Evolutionary conservation across 805 yeast species (phyloP).

Genomic region (Cyberlindnera bimundalis): DNA sequence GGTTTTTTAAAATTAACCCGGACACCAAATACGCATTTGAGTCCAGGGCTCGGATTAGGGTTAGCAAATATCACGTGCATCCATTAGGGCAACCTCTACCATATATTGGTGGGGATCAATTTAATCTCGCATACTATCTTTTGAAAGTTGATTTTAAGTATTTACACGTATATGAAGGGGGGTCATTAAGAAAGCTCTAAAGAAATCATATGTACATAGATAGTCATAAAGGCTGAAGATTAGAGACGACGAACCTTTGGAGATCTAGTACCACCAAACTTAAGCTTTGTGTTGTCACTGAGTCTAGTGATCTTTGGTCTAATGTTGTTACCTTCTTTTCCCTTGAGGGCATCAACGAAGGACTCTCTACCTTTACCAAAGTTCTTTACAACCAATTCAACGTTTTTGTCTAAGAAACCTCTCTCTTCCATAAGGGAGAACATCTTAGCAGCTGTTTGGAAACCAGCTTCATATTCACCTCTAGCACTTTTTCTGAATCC

Average conservation of each 20-base stretch:
- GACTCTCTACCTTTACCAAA: conserved; percentile 91
- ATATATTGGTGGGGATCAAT: too few species aligned
- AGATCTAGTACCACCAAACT: conserved; percentile 90
- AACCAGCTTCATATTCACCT: conserved; percentile 90
- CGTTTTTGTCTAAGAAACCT: conserved; percentile 50
- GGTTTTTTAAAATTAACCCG: conserved; percentile 11
- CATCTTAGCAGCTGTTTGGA: conserved; percentile 73
- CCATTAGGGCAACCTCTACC: conserved; percentile 7
- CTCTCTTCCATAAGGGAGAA: conserved; percentile 69
- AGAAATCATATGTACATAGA: conserved; percentile 7
- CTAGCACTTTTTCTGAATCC: conserved; percentile 90
- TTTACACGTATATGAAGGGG: background rate
- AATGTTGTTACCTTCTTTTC: conserved; percentile 78
- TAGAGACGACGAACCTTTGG: conserved; percentile 77
- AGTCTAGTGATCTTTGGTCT: conserved; percentile 66
- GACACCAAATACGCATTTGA: conserved; percentile 8
- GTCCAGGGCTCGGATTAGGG: conserved; percentile 6
- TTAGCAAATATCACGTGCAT: conserved; percentile 15
- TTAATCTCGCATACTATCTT: too few species aligned
- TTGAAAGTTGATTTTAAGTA: too few species aligned
- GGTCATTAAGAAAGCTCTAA: conserved; percentile 9
- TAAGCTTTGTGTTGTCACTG: conserved; percentile 75
- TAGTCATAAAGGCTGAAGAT: conserved; percentile 6
- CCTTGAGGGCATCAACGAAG: conserved; percentile 76
- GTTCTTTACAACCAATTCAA: conserved; percentile 76